These are phyloP conservation scores for Arthrinium puccinioides DNA, from an alignment of 2,329 filamentous ascomycete genomes.

Conservation along the genomic window DNA sequence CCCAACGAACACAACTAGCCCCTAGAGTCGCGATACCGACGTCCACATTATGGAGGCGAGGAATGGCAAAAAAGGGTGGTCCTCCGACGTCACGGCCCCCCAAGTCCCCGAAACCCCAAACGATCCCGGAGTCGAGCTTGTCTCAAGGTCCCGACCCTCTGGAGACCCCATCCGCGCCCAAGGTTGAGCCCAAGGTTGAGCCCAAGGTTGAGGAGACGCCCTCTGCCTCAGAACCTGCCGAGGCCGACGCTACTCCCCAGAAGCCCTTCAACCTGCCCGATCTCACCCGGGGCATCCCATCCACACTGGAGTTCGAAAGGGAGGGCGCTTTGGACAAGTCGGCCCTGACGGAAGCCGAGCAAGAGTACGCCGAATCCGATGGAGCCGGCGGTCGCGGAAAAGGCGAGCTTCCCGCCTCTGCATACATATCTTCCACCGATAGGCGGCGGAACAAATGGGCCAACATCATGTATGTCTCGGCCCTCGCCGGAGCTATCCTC, in stretches of 20 bases:
- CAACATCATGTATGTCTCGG: constrained; percentile 62
- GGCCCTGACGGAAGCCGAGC: constrained; percentile 28
- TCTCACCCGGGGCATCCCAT: constrained; percentile 89
- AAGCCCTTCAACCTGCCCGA: constrained; percentile 62
- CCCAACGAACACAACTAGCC: constrained; percentile 13
- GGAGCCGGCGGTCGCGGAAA: constrained; percentile 44
- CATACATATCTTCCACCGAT: constrained; percentile 88
- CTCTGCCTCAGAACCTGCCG: constrained; percentile 13
- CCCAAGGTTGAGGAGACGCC: constrained; percentile 1
- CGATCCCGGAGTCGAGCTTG: background rate
- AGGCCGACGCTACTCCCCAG: constrained; percentile 32
- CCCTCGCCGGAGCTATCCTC: constrained; percentile 48
- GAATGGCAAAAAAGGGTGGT: constrained; percentile 32
- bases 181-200: too few species aligned
- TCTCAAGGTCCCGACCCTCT: background rate
- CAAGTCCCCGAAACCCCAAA: background rate
- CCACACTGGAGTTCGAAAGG: constrained; percentile 76
- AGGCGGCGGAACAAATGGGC: constrained; percentile 69
- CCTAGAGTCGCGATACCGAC: constrained; percentile 24
- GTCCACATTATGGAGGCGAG: constrained; percentile 31
- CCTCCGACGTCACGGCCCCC: constrained; percentile 15
- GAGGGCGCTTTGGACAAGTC: constrained; percentile 32
- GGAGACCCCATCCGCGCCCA: background rate
- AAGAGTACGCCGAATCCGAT: constrained; percentile 32
- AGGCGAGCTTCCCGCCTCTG: constrained; percentile 65